Conservation (phyloP, 139 green algal genomes). For the Picochlorum sp. region DNA sequence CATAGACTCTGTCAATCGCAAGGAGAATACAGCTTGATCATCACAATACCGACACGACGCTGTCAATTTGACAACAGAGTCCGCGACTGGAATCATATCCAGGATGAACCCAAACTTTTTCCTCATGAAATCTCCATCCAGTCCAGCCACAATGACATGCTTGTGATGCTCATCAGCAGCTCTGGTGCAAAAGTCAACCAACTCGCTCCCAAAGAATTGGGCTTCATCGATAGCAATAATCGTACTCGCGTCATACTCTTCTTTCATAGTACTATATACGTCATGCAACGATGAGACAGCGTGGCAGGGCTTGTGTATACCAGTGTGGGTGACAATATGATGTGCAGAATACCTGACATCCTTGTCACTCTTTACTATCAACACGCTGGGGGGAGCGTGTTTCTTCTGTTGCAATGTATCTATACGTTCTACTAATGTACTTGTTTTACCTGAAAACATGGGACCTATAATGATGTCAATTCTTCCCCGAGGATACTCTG, state of each 20-base stretch:
- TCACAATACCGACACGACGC: slow-evolving; percentile 58
- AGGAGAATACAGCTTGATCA: slow-evolving; percentile 52
- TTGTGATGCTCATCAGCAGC: slow-evolving; percentile 59
- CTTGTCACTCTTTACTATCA: slow-evolving; percentile 50
- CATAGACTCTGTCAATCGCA: slow-evolving; percentile 46
- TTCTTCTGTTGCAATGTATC: slow-evolving; percentile 16
- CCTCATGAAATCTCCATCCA: slow-evolving; percentile 65
- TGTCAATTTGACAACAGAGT: slow-evolving; percentile 64
- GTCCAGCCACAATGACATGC: slow-evolving; percentile 52
- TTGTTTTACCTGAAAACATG: slow-evolving; percentile 76
- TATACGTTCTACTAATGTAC: not conserved
- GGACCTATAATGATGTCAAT: slow-evolving; percentile 61
- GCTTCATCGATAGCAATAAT: slow-evolving; percentile 78
- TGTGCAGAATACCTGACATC: slow-evolving; percentile 48
- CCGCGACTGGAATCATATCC: slow-evolving; percentile 64
- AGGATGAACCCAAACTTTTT: slow-evolving; percentile 55
- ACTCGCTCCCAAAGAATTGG: slow-evolving; percentile 68
- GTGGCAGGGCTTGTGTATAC: slow-evolving; percentile 23
- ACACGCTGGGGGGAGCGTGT: slow-evolving; percentile 24
- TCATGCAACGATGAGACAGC: slow-evolving; percentile 14
- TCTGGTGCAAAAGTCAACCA: slow-evolving; percentile 50
- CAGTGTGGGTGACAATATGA: slow-evolving; percentile 39
- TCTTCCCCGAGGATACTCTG: slow-evolving; percentile 4
- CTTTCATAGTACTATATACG: slow-evolving; percentile 9
- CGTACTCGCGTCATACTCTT: slow-evolving; percentile 8